Base-by-base conservation (phyloP, 257 asterid genomes). In the Echium plantagineum region DNA sequence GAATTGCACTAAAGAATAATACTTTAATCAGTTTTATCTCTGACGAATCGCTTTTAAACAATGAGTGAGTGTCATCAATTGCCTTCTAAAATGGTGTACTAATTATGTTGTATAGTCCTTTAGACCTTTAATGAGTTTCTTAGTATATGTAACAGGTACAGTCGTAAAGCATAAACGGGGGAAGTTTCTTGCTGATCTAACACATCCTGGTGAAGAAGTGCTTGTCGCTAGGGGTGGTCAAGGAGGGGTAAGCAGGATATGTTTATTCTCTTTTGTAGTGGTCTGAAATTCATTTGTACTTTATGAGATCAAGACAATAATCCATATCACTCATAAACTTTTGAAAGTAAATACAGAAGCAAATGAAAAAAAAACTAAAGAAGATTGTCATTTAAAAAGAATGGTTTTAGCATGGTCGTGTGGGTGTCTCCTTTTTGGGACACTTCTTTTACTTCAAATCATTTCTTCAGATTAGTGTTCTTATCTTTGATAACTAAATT, bases 161-260 rank as follows among this genome's bases (percentile, higher is more conserved):
- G 98, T 88, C 68, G 90, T 86, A 53, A 91, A 88, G 55, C 87
- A 72, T 57, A 91, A 91, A 75, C 81, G 90, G 65, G 98, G 97
- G 61, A 88, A 88, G 76, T 74, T 84, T 74, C 65, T 91, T 75
- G 97, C 98, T 67, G 97, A 91, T 80, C 77, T 91, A 69, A 79
- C 94, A 71, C 79, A 71, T 67, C 95, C 80, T 13, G 97, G 95
- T 61, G 94, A 84, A 52, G 94, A 91, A 81, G 86, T 91, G 57
- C 65, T 85, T 62, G 96, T 88, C 66, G 97, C 94, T 55, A 88
- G 94, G 80, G 98, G 97, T 65, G 98, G 98, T 61, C 97, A 81
- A 71, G 98, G 98, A 79, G 98, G 98, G 95, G 98, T 90, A 73
- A 81, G 82, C 55, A 64, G 54, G 30, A 5, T 30, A 32, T 71